Evolutionary conservation across 2,329 filamentous ascomycete species (phyloP).

Genomic region (Colletotrichum sp.): DNA sequence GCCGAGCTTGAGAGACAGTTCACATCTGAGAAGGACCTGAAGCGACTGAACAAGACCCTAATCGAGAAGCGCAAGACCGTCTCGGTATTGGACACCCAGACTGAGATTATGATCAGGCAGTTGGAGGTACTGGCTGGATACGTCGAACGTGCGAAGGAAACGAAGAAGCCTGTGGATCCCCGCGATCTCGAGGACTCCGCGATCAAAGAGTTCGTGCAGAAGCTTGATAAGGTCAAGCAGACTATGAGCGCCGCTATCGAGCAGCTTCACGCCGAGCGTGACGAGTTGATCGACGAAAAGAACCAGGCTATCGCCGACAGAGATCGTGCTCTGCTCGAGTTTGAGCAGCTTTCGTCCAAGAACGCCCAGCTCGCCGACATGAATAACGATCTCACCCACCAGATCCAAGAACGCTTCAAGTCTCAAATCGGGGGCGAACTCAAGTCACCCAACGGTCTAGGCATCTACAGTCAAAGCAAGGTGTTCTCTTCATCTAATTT

Average conservation of each 20-base stretch:
- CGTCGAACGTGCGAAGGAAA: slow-evolving; percentile 84
- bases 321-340: slow-evolving; percentile 92
- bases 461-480: slow-evolving; percentile 61
- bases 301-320: slow-evolving; percentile 82
- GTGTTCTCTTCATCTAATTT: slow-evolving; percentile 54
- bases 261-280: slow-evolving; percentile 72
- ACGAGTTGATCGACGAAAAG: slow-evolving; percentile 84
- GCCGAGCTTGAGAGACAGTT: slow-evolving; percentile 87
- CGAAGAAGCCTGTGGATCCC: slow-evolving; percentile 79
- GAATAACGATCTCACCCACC: slow-evolving; percentile 94
- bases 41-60: slow-evolving; percentile 84
- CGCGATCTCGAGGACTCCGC: slow-evolving; percentile 85
- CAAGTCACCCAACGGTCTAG: slow-evolving; percentile 58
- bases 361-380: slow-evolving; percentile 93
- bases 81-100: slow-evolving; percentile 90
- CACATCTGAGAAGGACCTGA: slow-evolving; percentile 66
- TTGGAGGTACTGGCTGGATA: slow-evolving; percentile 89
- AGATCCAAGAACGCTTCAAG: slow-evolving; percentile 93
- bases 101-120: slow-evolving; percentile 93
- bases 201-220: slow-evolving; percentile 88
- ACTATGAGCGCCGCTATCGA: slow-evolving; percentile 63
- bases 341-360: slow-evolving; percentile 92
- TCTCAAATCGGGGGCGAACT: slow-evolving; percentile 64
- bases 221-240: slow-evolving; percentile 65
- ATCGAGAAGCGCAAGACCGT: slow-evolving; percentile 95